phyloP scores from a whole-genome alignment of 441 rosid genomes.

The Pelargonium citronellum region DNA sequence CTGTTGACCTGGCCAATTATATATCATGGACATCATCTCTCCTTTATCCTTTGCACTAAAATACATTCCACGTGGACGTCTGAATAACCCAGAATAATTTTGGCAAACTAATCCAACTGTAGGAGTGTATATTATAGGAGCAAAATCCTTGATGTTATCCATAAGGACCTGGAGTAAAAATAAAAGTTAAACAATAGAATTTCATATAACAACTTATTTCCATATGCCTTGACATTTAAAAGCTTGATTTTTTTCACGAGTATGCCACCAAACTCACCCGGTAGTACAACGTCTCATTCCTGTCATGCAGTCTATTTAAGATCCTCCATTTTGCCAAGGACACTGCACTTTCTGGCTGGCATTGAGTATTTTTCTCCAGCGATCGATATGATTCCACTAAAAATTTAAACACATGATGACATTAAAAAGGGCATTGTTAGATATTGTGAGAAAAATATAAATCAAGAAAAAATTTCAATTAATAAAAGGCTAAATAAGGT shows the following conservation, averaged over 20 bases:
- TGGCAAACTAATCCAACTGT: conserved; percentile 96
- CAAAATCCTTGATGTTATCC: conserved; percentile 87
- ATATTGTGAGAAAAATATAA: too few species aligned
- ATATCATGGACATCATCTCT: conserved; percentile 99
- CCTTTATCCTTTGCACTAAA: conserved; percentile 98
- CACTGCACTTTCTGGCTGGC: conserved; percentile 54
- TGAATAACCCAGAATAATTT: conserved; percentile 88
- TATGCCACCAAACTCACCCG: conserved; percentile 45
- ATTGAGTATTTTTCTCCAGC: conserved; percentile 66
- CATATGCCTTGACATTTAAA: conserved; percentile 7
- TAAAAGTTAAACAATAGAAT: neutral
- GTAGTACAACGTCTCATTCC: conserved; percentile 91
- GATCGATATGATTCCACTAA: conserved; percentile 90
- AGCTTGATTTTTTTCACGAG: conserved; percentile 1
- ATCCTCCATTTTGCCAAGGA: conserved; percentile 97
- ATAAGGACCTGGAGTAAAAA: conserved; percentile 64
- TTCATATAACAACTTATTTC: neutral
- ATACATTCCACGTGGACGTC: conserved; percentile 99
- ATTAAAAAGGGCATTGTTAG: neutral
- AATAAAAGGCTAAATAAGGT: too few species aligned
- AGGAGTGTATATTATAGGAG: conserved; percentile 92
- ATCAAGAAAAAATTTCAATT: too few species aligned
- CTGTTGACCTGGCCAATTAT: conserved; percentile 88
- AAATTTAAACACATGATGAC: conserved; percentile 12
- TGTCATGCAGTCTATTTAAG: conserved; percentile 87